Evolutionary conservation across 352 stramenopile species (phyloP), one percentile per base, ranked within the genome.

Genomic region (Globisporangium okanoganense): DNA sequence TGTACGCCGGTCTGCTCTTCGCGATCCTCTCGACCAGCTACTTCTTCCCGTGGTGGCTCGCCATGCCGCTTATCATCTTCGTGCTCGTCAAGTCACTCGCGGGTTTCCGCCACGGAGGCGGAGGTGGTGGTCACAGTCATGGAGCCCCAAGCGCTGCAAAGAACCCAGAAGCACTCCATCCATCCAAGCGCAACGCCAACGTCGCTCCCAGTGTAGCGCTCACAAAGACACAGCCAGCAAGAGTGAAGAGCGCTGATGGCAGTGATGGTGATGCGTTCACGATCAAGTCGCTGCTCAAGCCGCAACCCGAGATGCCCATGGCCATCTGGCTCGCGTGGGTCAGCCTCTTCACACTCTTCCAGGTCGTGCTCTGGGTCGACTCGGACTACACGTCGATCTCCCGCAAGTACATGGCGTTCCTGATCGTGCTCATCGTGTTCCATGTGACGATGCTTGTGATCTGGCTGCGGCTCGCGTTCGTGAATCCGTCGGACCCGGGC

Each of bases 271-370:
- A 33, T 10, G 18, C 58, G 7, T 48, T 67, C 29, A 53, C 31
- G 22, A 50, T 62, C 12, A 55, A 40, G 31, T 51, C 60, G 20
- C 55, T 89, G 5, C 54, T 69, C 2, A 79, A 77, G 44, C 64
- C 78, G 13, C 80, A 90, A 35, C 76, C 80, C 0, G 83, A 93
- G 69, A 75, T 81, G 22, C 73, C 82, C 3, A 88, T 93, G 69
- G 83, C 79, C n/a, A 84, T 93, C 51, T 93, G 83, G 83, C 71
- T 88, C 59, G 78, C 70, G 10, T 93, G 81, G 81, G 71, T 93
- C 13, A 25, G 71, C 55, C 64, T 84, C n/a, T 93, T 93, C 61
- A 87, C 79, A 22, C 62, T 87, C 45, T 72, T 89, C 52, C 80
- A 87, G 62, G 56, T 89, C 20, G 75, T 83, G n/a, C 54, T 92